Base-by-base conservation (phyloP, 352 stramenopile species). In the Heterotrichella gracilis region DNA sequence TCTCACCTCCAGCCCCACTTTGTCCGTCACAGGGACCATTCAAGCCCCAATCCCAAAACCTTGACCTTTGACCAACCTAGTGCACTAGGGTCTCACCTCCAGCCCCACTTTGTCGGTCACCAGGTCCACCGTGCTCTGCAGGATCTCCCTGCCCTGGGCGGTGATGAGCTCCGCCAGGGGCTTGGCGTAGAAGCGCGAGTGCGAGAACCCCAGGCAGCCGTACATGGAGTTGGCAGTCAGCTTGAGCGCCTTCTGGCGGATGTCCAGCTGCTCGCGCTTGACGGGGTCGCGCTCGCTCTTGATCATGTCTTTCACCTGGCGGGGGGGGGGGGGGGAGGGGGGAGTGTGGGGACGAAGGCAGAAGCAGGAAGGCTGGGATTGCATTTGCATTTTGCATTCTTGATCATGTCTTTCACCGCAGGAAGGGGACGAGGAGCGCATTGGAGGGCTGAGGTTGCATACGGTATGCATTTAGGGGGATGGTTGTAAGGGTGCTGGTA, bases 191-290 rank as follows among this genome's bases (percentile, higher is more conserved):
- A 98, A 98, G 0, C 92, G 85, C 40, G 88, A 96, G 75, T 93
- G 86, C 9, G 85, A 89, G 76, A 98, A 99, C 69, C 92, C 93
- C 20, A 99, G 82, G 77, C 93, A 99, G 70, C 93, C 93, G 74
- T 99, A 99, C 93, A 99, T 99, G 1, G 89, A 96, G 82, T 99
- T 99, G 70, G 93, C 93, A 17, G 90, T 97, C 39, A 99, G 78
- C 75, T 99, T 99, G 64, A 99, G 87, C 14, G 93, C 93, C 78
- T 94, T 94, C 75, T 99, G 93, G 63, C 90, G 87, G 81, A 99
- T 97, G 75, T 99, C 88, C 9, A 99, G 80, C 78, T 94, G 79
- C 66, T 80, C 81, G 1, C 78, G 78, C 73, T 92, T 90, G 17
- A 85, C 82, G 1, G 75, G 70, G 74, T 94, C 82, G 68, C 82